phyloP scores from a whole-genome alignment of 805 yeast species.

The Priceomyces melissophilus region DNA sequence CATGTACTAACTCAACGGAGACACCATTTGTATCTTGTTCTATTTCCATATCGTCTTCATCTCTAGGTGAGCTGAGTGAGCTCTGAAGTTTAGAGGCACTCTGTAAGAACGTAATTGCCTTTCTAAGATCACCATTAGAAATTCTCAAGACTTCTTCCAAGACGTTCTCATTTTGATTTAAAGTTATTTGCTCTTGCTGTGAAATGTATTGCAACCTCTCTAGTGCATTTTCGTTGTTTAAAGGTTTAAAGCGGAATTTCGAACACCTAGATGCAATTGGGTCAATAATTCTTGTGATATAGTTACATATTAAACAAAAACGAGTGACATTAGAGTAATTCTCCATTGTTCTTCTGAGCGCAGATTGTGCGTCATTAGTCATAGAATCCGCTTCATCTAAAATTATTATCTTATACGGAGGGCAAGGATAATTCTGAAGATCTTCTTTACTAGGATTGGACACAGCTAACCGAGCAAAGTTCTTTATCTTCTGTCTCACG shows the following conservation, averaged over 20 bases:
- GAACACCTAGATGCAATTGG: slow-evolving; percentile 97
- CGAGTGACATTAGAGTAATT: slow-evolving; percentile 83
- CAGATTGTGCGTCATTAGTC: slow-evolving; percentile 96
- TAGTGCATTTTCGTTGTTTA: slow-evolving; percentile 70
- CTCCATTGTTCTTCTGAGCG: slow-evolving; percentile 92
- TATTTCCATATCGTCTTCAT: slow-evolving; percentile 30
- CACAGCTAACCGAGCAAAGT: slow-evolving; percentile 80
- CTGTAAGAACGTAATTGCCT: slow-evolving; percentile 86
- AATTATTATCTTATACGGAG: slow-evolving; percentile 91
- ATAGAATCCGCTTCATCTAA: slow-evolving; percentile 96
- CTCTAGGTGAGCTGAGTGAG: slow-evolving; percentile 13
- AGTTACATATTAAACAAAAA: slow-evolving; percentile 92
- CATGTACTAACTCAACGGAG: slow-evolving; percentile 50
- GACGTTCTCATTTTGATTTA: slow-evolving; percentile 45
- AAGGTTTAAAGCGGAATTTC: slow-evolving; percentile 82
- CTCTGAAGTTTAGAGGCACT: slow-evolving; percentile 64
- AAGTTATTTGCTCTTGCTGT: slow-evolving; percentile 29
- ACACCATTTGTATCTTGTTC: slow-evolving; percentile 33
- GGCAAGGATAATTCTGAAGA: slow-evolving; percentile 79
- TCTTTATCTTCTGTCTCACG: slow-evolving; percentile 80
- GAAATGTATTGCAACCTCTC: slow-evolving; percentile 62
- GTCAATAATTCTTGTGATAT: slow-evolving; percentile 93
- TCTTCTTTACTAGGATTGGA: slow-evolving; percentile 76
- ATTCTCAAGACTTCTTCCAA: slow-evolving; percentile 64
- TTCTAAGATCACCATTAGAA: slow-evolving; percentile 87